Conservation (phyloP, 106 monocot species). For the Agapanthus africanus region DNA sequence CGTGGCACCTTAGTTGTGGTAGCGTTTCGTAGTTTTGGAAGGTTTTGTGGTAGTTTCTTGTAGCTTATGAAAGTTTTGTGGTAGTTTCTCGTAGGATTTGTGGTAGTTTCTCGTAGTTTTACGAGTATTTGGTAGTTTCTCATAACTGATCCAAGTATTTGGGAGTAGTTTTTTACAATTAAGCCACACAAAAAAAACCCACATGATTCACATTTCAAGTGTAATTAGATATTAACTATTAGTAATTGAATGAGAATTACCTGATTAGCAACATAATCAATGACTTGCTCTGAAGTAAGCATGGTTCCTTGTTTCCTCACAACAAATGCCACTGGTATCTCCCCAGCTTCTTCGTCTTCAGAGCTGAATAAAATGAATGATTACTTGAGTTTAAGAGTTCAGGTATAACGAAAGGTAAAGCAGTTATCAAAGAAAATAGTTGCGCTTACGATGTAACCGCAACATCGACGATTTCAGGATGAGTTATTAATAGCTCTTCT, state of each 20-base stretch:
- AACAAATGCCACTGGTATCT: slow-evolving; percentile 77
- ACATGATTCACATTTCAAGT: too few relatives aligned
- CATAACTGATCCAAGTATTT: too few relatives aligned
- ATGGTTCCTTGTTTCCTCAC: slow-evolving; percentile 35
- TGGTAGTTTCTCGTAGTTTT: too few relatives aligned
- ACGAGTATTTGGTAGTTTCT: too few relatives aligned
- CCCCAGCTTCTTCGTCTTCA: slow-evolving; percentile 56
- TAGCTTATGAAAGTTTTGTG: too few relatives aligned
- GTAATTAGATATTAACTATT: not conserved
- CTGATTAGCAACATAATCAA: slow-evolving; percentile 57
- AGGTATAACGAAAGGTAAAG: not conserved
- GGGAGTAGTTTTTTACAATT: too few relatives aligned
- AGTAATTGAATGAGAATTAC: slow-evolving; percentile 18
- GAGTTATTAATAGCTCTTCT: slow-evolving; percentile 53
- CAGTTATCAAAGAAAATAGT: not conserved
- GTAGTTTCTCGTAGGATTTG: too few relatives aligned
- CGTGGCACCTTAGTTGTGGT: too few relatives aligned
- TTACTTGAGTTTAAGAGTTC: not conserved
- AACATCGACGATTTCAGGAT: slow-evolving; percentile 57
- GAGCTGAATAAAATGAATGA: slow-evolving; percentile 13
- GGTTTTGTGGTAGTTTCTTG: too few relatives aligned
- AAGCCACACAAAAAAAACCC: too few relatives aligned
- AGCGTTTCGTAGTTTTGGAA: too few relatives aligned
- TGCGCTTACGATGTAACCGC: slow-evolving; percentile 59
- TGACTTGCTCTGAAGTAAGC: slow-evolving; percentile 39